Conservation (phyloP, 1,284 basidiomycete genomes). For the Marasmius fiardii region DNA sequence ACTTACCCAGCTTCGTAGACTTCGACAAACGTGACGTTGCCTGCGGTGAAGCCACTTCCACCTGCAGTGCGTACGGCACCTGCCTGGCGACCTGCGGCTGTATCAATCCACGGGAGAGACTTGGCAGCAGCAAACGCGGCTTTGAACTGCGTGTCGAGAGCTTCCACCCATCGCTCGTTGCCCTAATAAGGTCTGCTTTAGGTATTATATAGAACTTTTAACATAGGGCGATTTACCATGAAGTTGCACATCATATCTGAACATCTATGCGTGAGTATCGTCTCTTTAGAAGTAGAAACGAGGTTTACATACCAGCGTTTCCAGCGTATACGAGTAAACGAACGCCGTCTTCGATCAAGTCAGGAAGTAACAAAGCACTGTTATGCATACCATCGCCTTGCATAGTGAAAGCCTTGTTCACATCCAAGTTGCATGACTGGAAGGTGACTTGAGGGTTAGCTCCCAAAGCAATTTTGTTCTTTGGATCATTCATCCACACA, state of each 20-base stretch:
- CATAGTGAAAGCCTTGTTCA: constrained; percentile 15
- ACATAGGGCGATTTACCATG: constrained; percentile 36
- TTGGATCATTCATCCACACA: constrained; percentile 19
- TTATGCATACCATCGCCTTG: constrained; percentile 34
- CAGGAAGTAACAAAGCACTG: constrained; percentile 16
- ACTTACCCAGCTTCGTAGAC: constrained; percentile 28
- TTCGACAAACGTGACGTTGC: constrained; percentile 24
- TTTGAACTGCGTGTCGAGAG: constrained; percentile 39
- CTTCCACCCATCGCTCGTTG: constrained; percentile 68
- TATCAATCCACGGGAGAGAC: constrained; percentile 25
- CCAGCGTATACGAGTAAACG: not conserved
- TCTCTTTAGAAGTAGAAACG: not conserved
- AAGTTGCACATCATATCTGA: constrained; percentile 82
- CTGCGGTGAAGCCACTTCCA: constrained; percentile 38
- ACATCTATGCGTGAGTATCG: constrained; percentile 28
- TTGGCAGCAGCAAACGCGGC: constrained; percentile 21
- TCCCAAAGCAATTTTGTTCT: constrained; percentile 21
- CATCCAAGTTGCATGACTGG: not conserved
- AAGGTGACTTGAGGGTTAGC: constrained; percentile 20
- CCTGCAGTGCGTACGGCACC: constrained; percentile 27
- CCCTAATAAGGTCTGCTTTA: constrained; percentile 42
- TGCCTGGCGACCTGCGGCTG: constrained; percentile 19
- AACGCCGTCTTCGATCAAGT: constrained; percentile 66
- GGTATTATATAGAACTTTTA: constrained; percentile 21
- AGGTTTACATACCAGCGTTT: constrained; percentile 45